These are phyloP conservation scores for Auriculariales sp. DNA, from an alignment of 768 basidiomycete genomes.

Conservation along the genomic window DNA sequence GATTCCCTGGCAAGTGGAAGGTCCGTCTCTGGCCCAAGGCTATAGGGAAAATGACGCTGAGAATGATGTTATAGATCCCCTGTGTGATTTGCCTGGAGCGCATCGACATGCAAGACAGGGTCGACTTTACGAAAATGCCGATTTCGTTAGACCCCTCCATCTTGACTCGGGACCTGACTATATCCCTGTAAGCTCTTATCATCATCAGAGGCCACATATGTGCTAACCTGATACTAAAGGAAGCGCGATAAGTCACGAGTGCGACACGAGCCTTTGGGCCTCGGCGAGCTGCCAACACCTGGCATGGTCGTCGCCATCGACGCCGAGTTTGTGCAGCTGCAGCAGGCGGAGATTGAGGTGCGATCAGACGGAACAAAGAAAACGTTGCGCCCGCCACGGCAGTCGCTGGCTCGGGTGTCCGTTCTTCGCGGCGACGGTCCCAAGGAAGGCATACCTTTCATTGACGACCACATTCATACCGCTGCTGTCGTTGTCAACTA, in stretches of 20 bases:
- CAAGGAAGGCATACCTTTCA: slow-evolving; percentile 77
- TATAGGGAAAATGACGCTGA: too few species aligned
- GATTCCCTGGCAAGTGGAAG: slow-evolving; percentile 88
- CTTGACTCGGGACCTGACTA: slow-evolving; percentile 74
- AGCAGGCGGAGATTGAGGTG: slow-evolving; percentile 91
- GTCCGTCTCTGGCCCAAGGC: too few species aligned
- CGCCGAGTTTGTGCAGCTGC: slow-evolving; percentile 95
- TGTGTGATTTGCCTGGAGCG: slow-evolving; percentile 86
- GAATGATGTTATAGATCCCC: slow-evolving; percentile 40
- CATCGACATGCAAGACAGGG: slow-evolving; percentile 34
- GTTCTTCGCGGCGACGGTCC: slow-evolving; percentile 77
- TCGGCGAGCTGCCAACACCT: slow-evolving; percentile 66
- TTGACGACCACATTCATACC: slow-evolving; percentile 96
- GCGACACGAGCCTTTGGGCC: slow-evolving; percentile 60
- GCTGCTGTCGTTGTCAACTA: slow-evolving; percentile 94
- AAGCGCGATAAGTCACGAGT: slow-evolving; percentile 60
- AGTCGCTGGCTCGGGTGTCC: slow-evolving; percentile 88
- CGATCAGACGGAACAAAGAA: slow-evolving; percentile 91
- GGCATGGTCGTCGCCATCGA: slow-evolving; percentile 91
- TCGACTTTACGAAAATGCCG: slow-evolving; percentile 56
- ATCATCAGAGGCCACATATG: neutral
- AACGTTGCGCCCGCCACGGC: slow-evolving; percentile 77
- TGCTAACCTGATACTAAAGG: slow-evolving; percentile 23
- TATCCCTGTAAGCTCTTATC: slow-evolving; percentile 49
- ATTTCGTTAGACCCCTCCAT: slow-evolving; percentile 57